Evolutionary conservation across 768 basidiomycete genomes (phyloP), one percentile per base, ranked within the genome.

Genomic region (Mrakia blollopis): DNA sequence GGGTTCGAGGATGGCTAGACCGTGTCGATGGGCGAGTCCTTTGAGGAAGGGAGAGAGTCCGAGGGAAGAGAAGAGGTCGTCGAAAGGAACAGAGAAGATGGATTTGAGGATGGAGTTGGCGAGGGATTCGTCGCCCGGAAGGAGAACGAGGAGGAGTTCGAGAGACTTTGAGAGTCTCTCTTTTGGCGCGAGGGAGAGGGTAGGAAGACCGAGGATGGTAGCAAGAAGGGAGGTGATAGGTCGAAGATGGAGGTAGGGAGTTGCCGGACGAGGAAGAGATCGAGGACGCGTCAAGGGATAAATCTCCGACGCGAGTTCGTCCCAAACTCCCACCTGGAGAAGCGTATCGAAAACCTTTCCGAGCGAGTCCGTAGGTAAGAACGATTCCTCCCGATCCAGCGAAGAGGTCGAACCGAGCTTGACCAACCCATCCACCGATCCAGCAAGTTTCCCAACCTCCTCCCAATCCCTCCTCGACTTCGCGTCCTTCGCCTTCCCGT

Each of bases 71-170:
- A 50, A 60, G 54, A 37, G 69, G 69, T 41, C 13, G 1, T n/a
- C 7, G 23, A 72, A 30, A 25, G 60, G 35, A 54, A 72, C 54
- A 10, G 71, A 13, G 47, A 78, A 68, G 30, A 78, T 25, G 28
- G 44, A 84, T 28, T 84, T 82, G 32, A 89, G 77, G 73, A 88
- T 83, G 32, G 81, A 82, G 32, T 85, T 79, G 0, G 88, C 90
- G 50, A 84, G 81, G 1, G 87, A 87, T 81, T 95, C 94, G 79
- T 95, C 91, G 18, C 93, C 93, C 0, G 91, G 91, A 18, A 89
- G 84, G 32, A 90, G 84, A 47, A 87, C 84, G 21, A 83, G 79
- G 0, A 91, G 79, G 65, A 91, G 86, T 0, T 87, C 84, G 47
- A 90, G 86, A 3, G 89, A 88, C 79, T 91, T 90, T 0, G 89